Evolutionary conservation across 768 basidiomycete genomes (phyloP).

Genomic region (Leccinum sublutescens): DNA sequence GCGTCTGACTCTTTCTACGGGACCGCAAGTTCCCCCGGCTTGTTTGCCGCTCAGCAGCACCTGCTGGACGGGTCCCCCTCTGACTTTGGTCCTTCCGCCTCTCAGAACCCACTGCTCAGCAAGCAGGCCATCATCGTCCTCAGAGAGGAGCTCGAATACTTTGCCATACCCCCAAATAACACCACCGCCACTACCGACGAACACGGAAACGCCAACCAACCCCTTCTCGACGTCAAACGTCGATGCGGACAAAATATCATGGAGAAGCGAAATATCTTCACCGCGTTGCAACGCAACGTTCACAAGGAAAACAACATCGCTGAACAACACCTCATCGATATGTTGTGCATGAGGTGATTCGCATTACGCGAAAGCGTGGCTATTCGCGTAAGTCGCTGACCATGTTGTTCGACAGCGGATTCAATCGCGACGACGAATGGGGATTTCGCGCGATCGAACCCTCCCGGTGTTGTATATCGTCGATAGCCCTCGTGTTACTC

Average conservation of each 20-base stretch:
- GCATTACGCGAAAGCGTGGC: conserved; percentile 2
- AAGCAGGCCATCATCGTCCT: conserved; percentile 99
- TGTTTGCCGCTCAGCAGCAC: conserved; percentile 77
- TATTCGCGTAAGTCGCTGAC: conserved; percentile 11
- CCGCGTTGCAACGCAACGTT: conserved; percentile 96
- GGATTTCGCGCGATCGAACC: conserved; percentile 96
- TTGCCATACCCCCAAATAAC: conserved; percentile 84
- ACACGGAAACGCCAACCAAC: conserved; percentile 76
- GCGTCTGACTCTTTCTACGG: conserved; percentile 94
- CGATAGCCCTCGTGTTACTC: conserved; percentile 93
- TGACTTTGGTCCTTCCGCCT: conserved; percentile 58
- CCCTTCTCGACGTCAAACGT: conserved; percentile 77
- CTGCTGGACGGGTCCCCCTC: conserved; percentile 63
- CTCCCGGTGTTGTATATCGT: conserved; percentile 95
- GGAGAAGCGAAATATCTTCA: conserved; percentile 91
- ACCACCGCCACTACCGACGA: conserved; percentile 64
- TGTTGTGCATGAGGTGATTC: conserved; percentile 96
- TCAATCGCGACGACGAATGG: conserved; percentile 97
- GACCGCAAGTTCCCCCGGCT: conserved; percentile 64
- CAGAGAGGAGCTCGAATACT: conserved; percentile 97
- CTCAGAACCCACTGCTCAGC: conserved; percentile 87
- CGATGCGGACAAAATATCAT: conserved; percentile 86
- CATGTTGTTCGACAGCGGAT: conserved; percentile 54
- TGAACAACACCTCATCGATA: conserved; percentile 99
- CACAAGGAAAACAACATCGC: conserved; percentile 99